phyloP scores from a whole-genome alignment of 139 green algal species.

The Coccomyxa sp. region DNA sequence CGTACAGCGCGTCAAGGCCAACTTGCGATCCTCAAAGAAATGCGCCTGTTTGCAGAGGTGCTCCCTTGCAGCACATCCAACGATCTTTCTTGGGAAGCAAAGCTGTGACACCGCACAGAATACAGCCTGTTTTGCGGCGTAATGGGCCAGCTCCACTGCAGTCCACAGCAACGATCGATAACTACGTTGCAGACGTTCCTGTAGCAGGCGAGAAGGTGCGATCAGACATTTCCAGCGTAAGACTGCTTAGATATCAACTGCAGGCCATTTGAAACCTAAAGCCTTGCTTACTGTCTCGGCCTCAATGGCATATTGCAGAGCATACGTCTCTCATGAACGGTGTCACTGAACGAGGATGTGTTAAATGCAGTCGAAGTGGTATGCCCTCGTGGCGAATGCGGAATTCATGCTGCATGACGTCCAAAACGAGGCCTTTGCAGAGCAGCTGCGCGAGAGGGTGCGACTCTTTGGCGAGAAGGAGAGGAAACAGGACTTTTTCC shows the following conservation, averaged over 20 bases:
- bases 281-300: background rate
- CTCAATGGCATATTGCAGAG: background rate
- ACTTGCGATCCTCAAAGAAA: too few relatives aligned
- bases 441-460: constrained; percentile 82
- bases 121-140: too few relatives aligned
- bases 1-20: too few relatives aligned
- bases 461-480: constrained; percentile 52
- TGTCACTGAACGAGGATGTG: background rate
- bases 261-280: too few relatives aligned
- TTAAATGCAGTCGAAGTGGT: constrained; percentile 54
- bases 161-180: background rate
- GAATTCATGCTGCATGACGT: constrained; percentile 87
- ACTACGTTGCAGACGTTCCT: background rate
- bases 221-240: background rate
- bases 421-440: constrained; percentile 85
- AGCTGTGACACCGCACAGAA: too few relatives aligned
- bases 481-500: constrained; percentile 63
- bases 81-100: too few relatives aligned
- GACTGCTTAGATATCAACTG: background rate
- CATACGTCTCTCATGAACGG: background rate
- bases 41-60: too few relatives aligned
- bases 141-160: background rate
- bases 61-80: too few relatives aligned
- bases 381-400: constrained; percentile 68
- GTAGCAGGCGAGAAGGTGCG: background rate